phyloP scores from a whole-genome alignment of 768 basidiomycete species.

The Coprinellus aureogranulatus region DNA sequence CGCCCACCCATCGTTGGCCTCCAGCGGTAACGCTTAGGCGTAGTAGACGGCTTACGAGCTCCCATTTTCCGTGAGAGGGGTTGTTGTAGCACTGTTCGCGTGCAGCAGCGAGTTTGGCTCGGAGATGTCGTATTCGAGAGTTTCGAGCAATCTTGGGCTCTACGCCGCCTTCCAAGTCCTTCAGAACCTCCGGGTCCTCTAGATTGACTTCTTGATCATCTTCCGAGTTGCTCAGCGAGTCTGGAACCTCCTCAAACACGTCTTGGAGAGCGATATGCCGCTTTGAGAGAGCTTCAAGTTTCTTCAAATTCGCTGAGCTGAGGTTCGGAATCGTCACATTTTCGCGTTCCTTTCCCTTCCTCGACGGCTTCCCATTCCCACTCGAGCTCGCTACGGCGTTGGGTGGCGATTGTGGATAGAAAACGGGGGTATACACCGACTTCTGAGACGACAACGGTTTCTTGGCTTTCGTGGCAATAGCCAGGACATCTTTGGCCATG shows the following conservation, averaged over 20 bases:
- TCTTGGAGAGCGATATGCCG: constrained; percentile 5
- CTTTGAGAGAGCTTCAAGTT: constrained; percentile 4
- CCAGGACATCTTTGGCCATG: too few species aligned
- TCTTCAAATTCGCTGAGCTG: constrained; percentile 2
- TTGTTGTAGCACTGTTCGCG: constrained; percentile 35
- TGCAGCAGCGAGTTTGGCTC: constrained; percentile 32
- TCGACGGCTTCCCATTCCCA: neutral
- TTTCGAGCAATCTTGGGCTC: constrained; percentile 3
- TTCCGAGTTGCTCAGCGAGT: neutral
- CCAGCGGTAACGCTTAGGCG: constrained; percentile 40
- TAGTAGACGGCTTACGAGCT: constrained; percentile 36
- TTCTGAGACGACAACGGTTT: neutral
- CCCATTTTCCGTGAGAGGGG: constrained; percentile 48
- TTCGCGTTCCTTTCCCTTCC: neutral
- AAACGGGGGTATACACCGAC: constrained; percentile 8
- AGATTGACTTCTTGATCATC: neutral
- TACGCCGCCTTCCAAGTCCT: neutral
- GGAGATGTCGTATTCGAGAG: constrained; percentile 28
- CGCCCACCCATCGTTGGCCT: constrained; percentile 29
- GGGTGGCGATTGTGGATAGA: neutral
- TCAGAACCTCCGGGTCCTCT: neutral
- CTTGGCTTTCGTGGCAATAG: too few species aligned
- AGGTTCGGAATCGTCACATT: neutral
- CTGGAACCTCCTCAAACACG: constrained; percentile 1
- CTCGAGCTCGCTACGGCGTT: neutral